Evolutionary conservation across 306 rosid genomes (phyloP).

Genomic region (Chamaecrista fasciculata): DNA sequence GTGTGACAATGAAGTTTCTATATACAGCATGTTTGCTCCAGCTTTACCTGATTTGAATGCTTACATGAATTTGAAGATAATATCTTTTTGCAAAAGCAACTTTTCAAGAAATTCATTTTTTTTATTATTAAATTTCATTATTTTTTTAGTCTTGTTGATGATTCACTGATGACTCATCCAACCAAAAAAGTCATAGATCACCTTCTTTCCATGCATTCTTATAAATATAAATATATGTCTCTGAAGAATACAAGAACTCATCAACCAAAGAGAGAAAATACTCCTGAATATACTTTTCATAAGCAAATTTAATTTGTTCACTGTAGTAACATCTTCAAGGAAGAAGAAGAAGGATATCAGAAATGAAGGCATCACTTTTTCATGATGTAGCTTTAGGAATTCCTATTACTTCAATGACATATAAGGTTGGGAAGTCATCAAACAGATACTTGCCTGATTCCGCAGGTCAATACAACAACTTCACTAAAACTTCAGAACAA

Average conservation of each 20-base stretch:
- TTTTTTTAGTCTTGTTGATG: slow-evolving; percentile 30
- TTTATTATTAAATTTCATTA: slow-evolving; percentile 16
- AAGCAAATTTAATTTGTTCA: background rate
- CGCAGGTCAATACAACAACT: slow-evolving; percentile 1
- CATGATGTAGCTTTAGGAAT: slow-evolving; percentile 37
- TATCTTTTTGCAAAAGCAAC: slow-evolving; percentile 29
- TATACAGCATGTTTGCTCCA: background rate
- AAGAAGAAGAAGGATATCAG: background rate
- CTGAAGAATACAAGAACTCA: background rate
- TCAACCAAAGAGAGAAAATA: slow-evolving; percentile 7
- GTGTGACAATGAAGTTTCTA: no score
- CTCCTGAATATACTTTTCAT: background rate
- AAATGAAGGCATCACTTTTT: slow-evolving; percentile 44
- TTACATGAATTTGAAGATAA: slow-evolving; percentile 3
- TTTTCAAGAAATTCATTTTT: slow-evolving; percentile 29
- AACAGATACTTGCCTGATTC: slow-evolving; percentile 21
- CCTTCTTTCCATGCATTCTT: slow-evolving; percentile 6
- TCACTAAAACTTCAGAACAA: slow-evolving; percentile 10
- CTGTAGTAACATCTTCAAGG: background rate
- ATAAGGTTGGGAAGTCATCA: background rate
- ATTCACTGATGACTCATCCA: slow-evolving; percentile 37
- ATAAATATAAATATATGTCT: background rate
- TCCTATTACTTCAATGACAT: slow-evolving; percentile 32
- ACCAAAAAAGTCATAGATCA: slow-evolving; percentile 13
- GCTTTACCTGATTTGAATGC: background rate